Conservation (phyloP, 108 stramenopile species). For the Pinguiococcus pyrenoidosus region DNA sequence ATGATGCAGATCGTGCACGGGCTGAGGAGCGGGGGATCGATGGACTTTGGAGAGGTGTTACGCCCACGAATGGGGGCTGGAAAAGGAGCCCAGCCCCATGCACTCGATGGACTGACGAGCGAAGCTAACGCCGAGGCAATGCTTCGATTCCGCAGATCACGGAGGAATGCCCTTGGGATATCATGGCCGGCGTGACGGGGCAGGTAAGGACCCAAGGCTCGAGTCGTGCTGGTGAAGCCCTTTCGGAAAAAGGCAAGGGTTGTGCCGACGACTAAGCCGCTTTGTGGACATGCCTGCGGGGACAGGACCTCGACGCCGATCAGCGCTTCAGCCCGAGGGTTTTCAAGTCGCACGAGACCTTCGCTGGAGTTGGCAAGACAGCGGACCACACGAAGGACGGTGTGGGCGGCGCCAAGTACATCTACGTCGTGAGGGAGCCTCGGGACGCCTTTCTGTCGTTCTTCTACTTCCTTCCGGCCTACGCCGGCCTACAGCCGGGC, state of each 20-base stretch:
- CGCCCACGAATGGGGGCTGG: too few relatives aligned
- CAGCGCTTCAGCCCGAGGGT: neutral
- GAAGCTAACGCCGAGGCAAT: too few relatives aligned
- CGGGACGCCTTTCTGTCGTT: neutral
- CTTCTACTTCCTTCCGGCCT: constrained; percentile 1
- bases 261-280: too few relatives aligned
- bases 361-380: neutral
- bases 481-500: neutral
- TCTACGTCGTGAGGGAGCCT: constrained; percentile 4
- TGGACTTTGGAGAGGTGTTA: neutral
- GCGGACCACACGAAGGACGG: too few relatives aligned
- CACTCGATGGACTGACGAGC: too few relatives aligned
- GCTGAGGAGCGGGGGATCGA: neutral
- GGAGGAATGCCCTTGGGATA: neutral
- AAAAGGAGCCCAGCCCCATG: too few relatives aligned
- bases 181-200: neutral
- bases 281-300: too few relatives aligned
- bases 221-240: too few relatives aligned
- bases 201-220: too few relatives aligned
- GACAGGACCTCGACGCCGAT: neutral
- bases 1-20: neutral
- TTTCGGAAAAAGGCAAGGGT: too few relatives aligned
- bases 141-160: too few relatives aligned
- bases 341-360: constrained; percentile 3
- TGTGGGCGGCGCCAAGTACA: constrained; percentile 1